A percentile compares a stretch with the other conserved stretches of the same genome.
phyloP scores from a whole-genome alignment of 2,329 filamentous ascomycete species.

The Achaetomium macrosporum region DNA sequence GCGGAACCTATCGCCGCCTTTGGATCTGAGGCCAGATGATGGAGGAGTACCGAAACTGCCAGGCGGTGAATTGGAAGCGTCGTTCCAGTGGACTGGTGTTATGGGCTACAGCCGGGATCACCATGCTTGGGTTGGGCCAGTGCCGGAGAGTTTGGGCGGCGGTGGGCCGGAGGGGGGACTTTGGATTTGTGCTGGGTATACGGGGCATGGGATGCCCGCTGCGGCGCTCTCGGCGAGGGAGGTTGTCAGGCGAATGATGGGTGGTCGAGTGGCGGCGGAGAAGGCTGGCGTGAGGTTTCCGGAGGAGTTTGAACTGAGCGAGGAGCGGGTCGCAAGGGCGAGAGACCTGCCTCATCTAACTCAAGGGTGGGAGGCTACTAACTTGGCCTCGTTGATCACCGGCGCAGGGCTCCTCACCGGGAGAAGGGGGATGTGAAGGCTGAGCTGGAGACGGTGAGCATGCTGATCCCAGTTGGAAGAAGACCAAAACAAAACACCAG shows the following conservation, averaged over 20 bases:
- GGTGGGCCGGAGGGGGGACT: constrained; percentile 45
- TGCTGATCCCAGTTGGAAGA: too few relatives aligned
- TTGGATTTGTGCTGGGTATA: constrained; percentile 62
- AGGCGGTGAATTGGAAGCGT: constrained; percentile 42
- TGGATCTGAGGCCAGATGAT: constrained; percentile 35
- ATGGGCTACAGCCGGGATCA: constrained; percentile 70
- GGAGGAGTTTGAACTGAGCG: constrained; percentile 14
- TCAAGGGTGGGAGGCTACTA: constrained; percentile 13
- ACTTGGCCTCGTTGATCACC: constrained; percentile 10
- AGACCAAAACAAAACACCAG: too few relatives aligned
- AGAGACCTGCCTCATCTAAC: constrained; percentile 10
- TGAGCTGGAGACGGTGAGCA: too few relatives aligned
- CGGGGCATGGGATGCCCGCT: constrained; percentile 72
- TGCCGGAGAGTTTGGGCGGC: constrained; percentile 50
- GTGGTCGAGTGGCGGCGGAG: neutral
- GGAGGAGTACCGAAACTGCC: constrained; percentile 24
- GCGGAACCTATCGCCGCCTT: constrained; percentile 34
- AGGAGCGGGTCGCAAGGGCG: constrained; percentile 15
- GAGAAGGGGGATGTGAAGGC: neutral
- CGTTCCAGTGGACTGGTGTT: constrained; percentile 71
- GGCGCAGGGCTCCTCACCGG: neutral
- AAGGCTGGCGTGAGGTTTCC: constrained; percentile 9
- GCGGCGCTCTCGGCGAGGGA: constrained; percentile 61
- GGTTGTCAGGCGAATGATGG: constrained; percentile 54
- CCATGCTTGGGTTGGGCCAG: constrained; percentile 63